Base-by-base conservation (phyloP, 1,284 basidiomycete genomes). In the Bondarzewia mesenterica region DNA sequence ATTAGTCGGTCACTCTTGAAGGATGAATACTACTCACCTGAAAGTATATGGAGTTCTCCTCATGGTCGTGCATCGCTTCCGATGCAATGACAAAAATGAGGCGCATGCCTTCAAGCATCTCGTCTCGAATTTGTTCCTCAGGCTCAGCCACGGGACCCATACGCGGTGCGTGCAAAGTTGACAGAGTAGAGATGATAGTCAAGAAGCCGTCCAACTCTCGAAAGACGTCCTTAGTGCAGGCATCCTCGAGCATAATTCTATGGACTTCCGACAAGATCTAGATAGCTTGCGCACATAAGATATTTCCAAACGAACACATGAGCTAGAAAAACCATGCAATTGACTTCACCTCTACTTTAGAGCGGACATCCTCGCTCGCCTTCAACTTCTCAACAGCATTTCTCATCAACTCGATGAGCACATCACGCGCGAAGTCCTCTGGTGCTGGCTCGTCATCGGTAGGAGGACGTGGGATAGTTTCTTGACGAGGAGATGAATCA, bases 121-220 rank as follows among this genome's bases (percentile, higher is more conserved):
- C 70, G 8, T 65, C 62, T 39, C 70, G 59, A 20, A 71, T 60
- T 48, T 73, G 68, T 25, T 72, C 72, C 32, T 67, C 66, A 6
- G 66, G 68, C 50, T 69, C 68, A 20, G 64, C 60, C 5, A 68
- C 64, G 22, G 64, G 55, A 39, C 63, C 58, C 25, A 66, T 58
- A 44, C 64, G 62, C 4, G 59, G 55, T 1, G 67, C 64, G 43
- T 71, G 68, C 1, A 81, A 63, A 2, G 77, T 78, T 1, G 84
- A 84, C 4, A 90, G 67, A 25, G 82, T 72, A 55, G 77, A 85
- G 65, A 88, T 79, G 38, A 88, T 66, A 15, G 80, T 73, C 20
- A 89, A 67, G 58, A 89, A 89, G 1, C 88, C 88, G 54, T 90
- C 88, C 59, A 85, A 70, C 58, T 88, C 84, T 7, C 85, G 73